These are phyloP conservation scores for Trichoderma orchidacearum DNA, from an alignment of 495 filamentous ascomycete species.

Conservation along the genomic window DNA sequence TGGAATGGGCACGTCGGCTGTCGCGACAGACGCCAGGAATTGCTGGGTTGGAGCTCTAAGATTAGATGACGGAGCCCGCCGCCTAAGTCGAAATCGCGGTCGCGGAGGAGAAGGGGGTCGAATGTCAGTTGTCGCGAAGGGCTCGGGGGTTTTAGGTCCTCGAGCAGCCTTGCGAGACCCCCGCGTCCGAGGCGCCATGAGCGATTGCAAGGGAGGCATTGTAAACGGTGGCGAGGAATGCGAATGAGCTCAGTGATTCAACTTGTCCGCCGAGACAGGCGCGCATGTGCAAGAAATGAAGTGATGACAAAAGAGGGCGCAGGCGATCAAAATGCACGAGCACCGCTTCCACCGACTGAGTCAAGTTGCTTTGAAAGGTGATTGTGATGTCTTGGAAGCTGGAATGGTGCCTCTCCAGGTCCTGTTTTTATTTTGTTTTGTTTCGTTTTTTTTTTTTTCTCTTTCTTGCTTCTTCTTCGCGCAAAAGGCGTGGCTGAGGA, in stretches of 20 bases:
- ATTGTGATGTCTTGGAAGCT: neutral
- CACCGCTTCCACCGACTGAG: neutral
- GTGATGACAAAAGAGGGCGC: neutral
- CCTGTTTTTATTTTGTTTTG: neutral
- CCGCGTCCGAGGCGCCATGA: neutral
- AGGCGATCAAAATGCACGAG: neutral
- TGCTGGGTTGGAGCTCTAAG: constrained; percentile 38
- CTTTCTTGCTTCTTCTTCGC: neutral
- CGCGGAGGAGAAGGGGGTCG: constrained; percentile 25
- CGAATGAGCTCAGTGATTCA: neutral
- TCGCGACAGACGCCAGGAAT: constrained; percentile 42
- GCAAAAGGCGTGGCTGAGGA: neutral
- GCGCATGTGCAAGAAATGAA: neutral
- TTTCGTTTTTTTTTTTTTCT: neutral
- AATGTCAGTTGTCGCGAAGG: constrained; percentile 15
- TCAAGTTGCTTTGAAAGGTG: neutral
- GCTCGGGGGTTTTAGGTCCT: constrained; percentile 31
- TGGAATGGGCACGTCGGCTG: constrained; percentile 40
- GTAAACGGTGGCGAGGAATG: neutral
- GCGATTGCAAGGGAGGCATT: constrained; percentile 2
- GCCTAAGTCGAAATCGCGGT: constrained; percentile 31
- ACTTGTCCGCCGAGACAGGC: no score
- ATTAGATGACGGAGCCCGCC: constrained; percentile 27
- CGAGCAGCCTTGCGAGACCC: neutral
- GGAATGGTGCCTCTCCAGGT: neutral